Conservation (phyloP, 345 rosid genomes). For the Moringa oleifera region DNA sequence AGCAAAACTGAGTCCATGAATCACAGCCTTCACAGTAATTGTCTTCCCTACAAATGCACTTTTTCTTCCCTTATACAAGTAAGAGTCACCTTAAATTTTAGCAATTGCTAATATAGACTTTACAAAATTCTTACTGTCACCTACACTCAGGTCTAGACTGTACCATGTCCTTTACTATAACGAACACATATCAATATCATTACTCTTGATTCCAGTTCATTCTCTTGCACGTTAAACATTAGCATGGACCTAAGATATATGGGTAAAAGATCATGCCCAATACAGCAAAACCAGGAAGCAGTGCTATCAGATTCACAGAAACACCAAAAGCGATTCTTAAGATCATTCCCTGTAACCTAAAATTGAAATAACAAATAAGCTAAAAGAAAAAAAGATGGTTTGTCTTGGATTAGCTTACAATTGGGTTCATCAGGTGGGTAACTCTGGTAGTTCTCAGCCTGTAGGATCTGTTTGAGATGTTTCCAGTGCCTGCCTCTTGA, state of each 20-base stretch:
- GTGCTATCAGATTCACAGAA: neutral
- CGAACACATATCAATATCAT: too few species aligned
- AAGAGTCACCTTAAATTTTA: too few species aligned
- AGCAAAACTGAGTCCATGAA: neutral
- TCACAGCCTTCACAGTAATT: too few species aligned
- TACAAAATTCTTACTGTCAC: too few species aligned
- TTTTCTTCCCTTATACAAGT: too few species aligned
- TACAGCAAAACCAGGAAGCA: neutral
- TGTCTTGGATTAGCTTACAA: conserved; percentile 28
- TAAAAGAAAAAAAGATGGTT: neutral
- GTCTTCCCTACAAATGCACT: neutral
- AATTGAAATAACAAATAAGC: too few species aligned
- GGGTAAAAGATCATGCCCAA: neutral
- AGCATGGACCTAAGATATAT: neutral
- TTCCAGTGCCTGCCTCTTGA: conserved; percentile 76
- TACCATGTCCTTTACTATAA: too few species aligned
- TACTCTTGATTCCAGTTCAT: neutral
- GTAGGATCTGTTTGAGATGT: conserved; percentile 94
- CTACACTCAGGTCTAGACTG: too few species aligned
- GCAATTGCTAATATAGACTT: too few species aligned
- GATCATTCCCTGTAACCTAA: too few species aligned
- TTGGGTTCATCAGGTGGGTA: conserved; percentile 55
- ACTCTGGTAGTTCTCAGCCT: conserved; percentile 64
- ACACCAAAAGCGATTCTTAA: neutral
- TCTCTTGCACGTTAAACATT: neutral